phyloP scores from a whole-genome alignment of 371 early-diverging fungal genomes.

The Encephalitozoon romaleae region DNA sequence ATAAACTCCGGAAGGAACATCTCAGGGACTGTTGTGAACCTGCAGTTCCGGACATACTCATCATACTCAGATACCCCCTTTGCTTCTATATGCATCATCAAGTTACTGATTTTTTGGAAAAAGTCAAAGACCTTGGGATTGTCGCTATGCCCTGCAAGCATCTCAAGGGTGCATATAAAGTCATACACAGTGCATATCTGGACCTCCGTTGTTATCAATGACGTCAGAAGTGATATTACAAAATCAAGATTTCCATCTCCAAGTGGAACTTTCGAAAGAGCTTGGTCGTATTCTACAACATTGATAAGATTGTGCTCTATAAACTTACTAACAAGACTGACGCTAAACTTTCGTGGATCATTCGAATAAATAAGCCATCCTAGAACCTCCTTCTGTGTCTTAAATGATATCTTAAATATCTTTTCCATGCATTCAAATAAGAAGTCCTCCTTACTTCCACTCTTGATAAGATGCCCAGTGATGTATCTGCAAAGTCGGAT shows the following conservation, averaged over 20 bases:
- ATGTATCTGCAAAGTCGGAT: constrained; percentile 47
- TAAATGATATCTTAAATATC: constrained; percentile 56
- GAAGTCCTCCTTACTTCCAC: constrained; percentile 37
- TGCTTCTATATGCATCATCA: constrained; percentile 46
- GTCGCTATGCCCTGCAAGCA: constrained; percentile 50
- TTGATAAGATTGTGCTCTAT: constrained; percentile 57
- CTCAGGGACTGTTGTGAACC: constrained; percentile 8
- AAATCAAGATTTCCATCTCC: constrained; percentile 48
- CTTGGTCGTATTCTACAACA: constrained; percentile 58
- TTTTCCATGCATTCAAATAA: constrained; percentile 53
- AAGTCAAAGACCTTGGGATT: constrained; percentile 39
- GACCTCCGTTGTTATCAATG: constrained; percentile 36
- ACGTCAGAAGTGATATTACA: constrained; percentile 42
- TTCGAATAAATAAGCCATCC: constrained; percentile 60
- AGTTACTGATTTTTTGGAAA: constrained; percentile 42
- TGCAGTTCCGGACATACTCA: constrained; percentile 19
- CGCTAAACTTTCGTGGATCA: constrained; percentile 54
- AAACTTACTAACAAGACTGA: constrained; percentile 52
- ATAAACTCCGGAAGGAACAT: background rate
- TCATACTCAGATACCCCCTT: constrained; percentile 29
- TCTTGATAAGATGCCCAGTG: constrained; percentile 44
- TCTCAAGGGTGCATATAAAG: constrained; percentile 60
- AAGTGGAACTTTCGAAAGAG: constrained; percentile 41
- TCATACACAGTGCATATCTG: constrained; percentile 59
- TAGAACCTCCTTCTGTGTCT: constrained; percentile 53